phyloP scores from a whole-genome alignment of 805 yeast species.

The Pichia kluyveri region DNA sequence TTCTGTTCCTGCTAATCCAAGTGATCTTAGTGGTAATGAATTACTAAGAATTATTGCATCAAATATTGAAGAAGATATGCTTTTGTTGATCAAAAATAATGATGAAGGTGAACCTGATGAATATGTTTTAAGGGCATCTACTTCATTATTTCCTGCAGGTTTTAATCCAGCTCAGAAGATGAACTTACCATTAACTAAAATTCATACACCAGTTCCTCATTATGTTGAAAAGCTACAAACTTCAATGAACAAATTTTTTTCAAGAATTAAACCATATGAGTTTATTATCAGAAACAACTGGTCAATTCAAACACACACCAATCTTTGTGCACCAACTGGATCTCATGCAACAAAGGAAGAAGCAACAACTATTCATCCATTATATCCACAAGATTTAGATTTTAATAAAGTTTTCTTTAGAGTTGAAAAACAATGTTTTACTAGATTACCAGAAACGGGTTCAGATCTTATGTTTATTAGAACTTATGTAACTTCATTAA shows the following conservation, averaged over 20 bases:
- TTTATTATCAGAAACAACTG: slow-evolving; percentile 61
- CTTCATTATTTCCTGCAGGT: slow-evolving; percentile 63
- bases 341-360: slow-evolving; percentile 32
- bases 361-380: slow-evolving; percentile 25
- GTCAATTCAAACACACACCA: slow-evolving; percentile 56
- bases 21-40: slow-evolving; percentile 7
- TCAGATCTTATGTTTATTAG: slow-evolving; percentile 44
- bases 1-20: slow-evolving; percentile 25
- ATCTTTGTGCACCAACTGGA: slow-evolving; percentile 36
- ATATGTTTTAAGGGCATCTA: slow-evolving; percentile 47
- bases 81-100: slow-evolving; percentile 38
- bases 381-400: slow-evolving; percentile 29
- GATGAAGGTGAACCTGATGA: slow-evolving; percentile 37
- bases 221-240: slow-evolving; percentile 45
- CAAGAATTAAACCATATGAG: slow-evolving; percentile 41
- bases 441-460: slow-evolving; percentile 39
- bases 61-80: slow-evolving; percentile 54
- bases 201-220: slow-evolving; percentile 69
- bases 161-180: slow-evolving; percentile 53
- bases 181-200: slow-evolving; percentile 44
- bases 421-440: slow-evolving; percentile 50
- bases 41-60: slow-evolving; percentile 13
- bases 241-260: slow-evolving; percentile 63
- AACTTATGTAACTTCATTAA: slow-evolving; percentile 48
- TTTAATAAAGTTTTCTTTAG: slow-evolving; percentile 45